These are phyloP conservation scores for Suhomyces atakaporum DNA, from an alignment of 1,139 yeast species.

Conservation along the genomic window DNA sequence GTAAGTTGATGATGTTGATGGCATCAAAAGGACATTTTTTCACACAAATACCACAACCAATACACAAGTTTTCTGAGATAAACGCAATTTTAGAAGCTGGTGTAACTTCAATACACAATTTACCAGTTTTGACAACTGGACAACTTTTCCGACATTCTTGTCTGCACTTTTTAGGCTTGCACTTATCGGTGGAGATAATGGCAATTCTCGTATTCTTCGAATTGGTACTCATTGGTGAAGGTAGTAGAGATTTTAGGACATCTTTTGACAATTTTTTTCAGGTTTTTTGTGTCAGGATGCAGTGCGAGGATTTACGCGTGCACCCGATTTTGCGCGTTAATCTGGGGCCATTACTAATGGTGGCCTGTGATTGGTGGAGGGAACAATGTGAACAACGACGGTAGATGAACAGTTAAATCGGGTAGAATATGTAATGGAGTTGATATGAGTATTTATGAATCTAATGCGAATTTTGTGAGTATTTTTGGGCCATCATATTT, in stretches of 20 bases:
- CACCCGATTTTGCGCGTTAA: slow-evolving; percentile 15
- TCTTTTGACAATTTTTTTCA: slow-evolving; percentile 14
- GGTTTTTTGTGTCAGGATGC: slow-evolving; percentile 10
- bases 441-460: too few relatives aligned
- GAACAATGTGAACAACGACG: too few relatives aligned
- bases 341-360: slow-evolving; percentile 17
- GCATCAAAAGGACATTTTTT: slow-evolving; percentile 98
- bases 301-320: slow-evolving; percentile 15
- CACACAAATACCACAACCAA: slow-evolving; percentile 99
- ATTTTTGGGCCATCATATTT: too few relatives aligned
- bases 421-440: too few relatives aligned
- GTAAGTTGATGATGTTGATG: slow-evolving; percentile 89
- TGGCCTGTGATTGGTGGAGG: slow-evolving; percentile 11
- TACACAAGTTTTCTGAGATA: slow-evolving; percentile 92
- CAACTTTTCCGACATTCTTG: slow-evolving; percentile 97
- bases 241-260: slow-evolving; percentile 3
- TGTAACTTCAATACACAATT: slow-evolving; percentile 92
- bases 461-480: too few relatives aligned
- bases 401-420: too few relatives aligned
- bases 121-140: slow-evolving; percentile 97
- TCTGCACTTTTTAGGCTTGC: slow-evolving; percentile 97
- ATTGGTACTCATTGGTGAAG: slow-evolving; percentile 5
- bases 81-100: slow-evolving; percentile 92
- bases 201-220: slow-evolving; percentile 81
- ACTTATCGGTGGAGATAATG: slow-evolving; percentile 87